A percentile compares a stretch with the other conserved stretches of the same genome.
These are phyloP conservation scores for Sclerotinia spermophila DNA, from an alignment of 2,329 filamentous ascomycete genomes.

Conservation along the genomic window DNA sequence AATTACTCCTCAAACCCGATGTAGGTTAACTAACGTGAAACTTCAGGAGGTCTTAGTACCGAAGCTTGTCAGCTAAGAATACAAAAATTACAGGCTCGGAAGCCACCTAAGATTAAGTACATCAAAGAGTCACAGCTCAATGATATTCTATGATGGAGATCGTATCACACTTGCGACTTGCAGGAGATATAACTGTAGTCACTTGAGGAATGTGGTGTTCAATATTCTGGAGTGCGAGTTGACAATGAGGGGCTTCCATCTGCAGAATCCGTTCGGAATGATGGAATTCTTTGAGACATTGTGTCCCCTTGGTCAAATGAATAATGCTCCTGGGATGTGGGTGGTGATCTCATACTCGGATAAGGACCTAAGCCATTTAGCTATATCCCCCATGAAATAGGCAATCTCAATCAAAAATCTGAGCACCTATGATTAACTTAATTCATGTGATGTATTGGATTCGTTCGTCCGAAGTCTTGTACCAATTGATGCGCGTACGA, in stretches of 20 bases:
- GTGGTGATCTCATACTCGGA: background rate
- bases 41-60: background rate
- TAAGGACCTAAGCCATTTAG: background rate
- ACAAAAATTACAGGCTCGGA: background rate
- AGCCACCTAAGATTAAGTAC: background rate
- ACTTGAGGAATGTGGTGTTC: background rate
- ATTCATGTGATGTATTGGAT: background rate
- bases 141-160: background rate
- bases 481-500: background rate
- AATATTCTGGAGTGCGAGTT: background rate
- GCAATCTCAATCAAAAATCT: background rate
- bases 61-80: background rate
- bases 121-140: background rate
- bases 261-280: background rate
- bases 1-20: background rate
- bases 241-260: background rate
- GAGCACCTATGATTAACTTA: background rate
- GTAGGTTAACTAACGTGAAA: background rate
- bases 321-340: background rate
- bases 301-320: background rate
- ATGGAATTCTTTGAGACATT: background rate
- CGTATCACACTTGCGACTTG: background rate
- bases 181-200: background rate
- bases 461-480: background rate
- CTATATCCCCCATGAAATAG: background rate